Conservation (phyloP, 1,284 basidiomycete genomes). For the Cutaneotrichosporon curvatum region DNA sequence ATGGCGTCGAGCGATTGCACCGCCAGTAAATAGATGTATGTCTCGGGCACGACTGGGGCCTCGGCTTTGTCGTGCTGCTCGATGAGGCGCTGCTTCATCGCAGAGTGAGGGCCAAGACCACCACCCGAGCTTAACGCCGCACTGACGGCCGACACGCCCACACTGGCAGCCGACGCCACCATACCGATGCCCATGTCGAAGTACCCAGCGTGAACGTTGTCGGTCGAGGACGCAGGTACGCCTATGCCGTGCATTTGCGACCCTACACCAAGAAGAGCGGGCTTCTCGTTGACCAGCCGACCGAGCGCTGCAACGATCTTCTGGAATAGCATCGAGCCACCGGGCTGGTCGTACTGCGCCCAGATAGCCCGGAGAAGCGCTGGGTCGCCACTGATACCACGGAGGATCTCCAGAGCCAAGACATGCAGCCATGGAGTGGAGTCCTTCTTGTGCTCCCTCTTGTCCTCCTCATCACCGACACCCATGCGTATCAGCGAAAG, state of each 20-base stretch:
- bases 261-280: slow-evolving; percentile 68
- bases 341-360: slow-evolving; percentile 64
- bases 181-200: slow-evolving; percentile 64
- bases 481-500: slow-evolving; percentile 71
- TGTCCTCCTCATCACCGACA: slow-evolving; percentile 55
- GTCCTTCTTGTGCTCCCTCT: slow-evolving; percentile 20
- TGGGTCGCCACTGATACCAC: slow-evolving; percentile 78
- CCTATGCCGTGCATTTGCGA: slow-evolving; percentile 73
- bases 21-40: slow-evolving; percentile 84
- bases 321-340: slow-evolving; percentile 60
- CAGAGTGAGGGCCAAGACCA: slow-evolving; percentile 64
- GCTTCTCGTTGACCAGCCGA: slow-evolving; percentile 77
- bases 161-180: slow-evolving; percentile 72
- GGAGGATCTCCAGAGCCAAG: slow-evolving; percentile 81
- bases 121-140: slow-evolving; percentile 59
- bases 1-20: slow-evolving; percentile 82
- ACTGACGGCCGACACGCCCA: slow-evolving; percentile 61
- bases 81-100: slow-evolving; percentile 86
- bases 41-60: slow-evolving; percentile 80
- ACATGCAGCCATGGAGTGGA: slow-evolving; percentile 77
- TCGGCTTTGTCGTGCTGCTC: slow-evolving; percentile 96
- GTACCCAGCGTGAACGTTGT: slow-evolving; percentile 33
- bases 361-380: slow-evolving; percentile 73
- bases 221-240: slow-evolving; percentile 42
- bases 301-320: slow-evolving; percentile 75